Base-by-base conservation (phyloP, 208 protist species). In the Novymonas esmeraldas region DNA sequence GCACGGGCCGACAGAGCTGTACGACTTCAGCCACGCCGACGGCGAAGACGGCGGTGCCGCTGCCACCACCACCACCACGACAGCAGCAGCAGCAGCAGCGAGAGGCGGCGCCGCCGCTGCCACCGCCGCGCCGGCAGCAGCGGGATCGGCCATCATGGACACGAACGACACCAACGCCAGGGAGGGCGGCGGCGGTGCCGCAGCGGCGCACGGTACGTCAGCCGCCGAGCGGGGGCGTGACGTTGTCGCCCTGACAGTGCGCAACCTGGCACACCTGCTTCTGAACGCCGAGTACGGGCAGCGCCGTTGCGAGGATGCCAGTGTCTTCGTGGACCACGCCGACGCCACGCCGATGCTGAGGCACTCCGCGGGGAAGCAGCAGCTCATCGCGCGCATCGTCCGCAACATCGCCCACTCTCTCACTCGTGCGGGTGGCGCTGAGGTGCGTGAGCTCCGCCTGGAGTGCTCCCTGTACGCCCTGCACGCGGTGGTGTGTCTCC, bases 401-500 rank as follows among this genome's bases (percentile, higher is more conserved):
- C 63, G 66, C 9, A 67, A 70, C 0, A 50, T 75, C 26, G 68
- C 73, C 1, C 73, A 69, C 14, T 51, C 66, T 6, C 26, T 78
- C n/a, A 45, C 14, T n/a, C 59, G 68, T n/a, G 36, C 52, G 20
- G 42, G 51, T 16, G 11, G 10, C 1, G 63, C 42, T 0, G 34
- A 41, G 22, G 44, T 60, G 29, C 51, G 42, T 6, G 56, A 73
- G 41, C 56, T 73, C 45, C 79, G 75, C 33, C 54, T 87, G 14
- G 81, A 84, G 60, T 76, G 78, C 11, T 75, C 84, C 59, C 59
- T 94, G 2, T 73, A 81, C 68, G 73, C 81, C 10, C 71, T 92
- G 22, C 88, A 94, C 54, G 79, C 80, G 24, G 69, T 92, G 24
- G 77, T 94, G 28, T 82, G 79, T 56, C 71, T 92, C 18, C 55